Percentiles rank a stretch among this genome's conserved stretches.
Conservation (phyloP, 345 rosid genomes). For the Cardamine resedifolia region DNA sequence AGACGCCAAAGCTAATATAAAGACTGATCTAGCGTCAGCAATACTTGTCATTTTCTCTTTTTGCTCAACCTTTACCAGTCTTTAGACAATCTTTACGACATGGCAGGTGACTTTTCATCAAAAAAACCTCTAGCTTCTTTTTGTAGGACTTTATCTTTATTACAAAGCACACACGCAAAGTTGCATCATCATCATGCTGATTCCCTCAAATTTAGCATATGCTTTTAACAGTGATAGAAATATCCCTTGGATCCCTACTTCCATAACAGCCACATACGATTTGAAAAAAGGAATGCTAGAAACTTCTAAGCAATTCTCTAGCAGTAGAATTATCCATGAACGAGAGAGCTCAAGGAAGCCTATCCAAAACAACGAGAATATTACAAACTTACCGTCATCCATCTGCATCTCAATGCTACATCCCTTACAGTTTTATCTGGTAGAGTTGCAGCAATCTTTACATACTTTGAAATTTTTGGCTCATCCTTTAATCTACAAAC, state of each 20-base stretch:
- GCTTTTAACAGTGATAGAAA: constrained; percentile 28
- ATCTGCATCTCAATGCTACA: constrained; percentile 97
- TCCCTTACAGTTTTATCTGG: constrained; percentile 92
- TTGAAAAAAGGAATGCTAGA: constrained; percentile 19
- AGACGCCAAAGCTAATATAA: constrained; percentile 35
- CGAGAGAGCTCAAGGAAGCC: background rate
- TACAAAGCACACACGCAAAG: constrained; percentile 30
- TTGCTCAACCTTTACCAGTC: constrained; percentile 25
- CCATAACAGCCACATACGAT: constrained; percentile 29
- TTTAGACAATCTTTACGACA: constrained; percentile 37
- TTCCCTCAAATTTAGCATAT: constrained; percentile 25
- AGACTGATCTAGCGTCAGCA: constrained; percentile 34
- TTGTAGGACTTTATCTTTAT: constrained; percentile 35
- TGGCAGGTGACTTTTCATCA: constrained; percentile 36
- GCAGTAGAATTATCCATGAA: background rate
- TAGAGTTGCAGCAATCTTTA: constrained; percentile 78
- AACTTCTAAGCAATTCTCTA: constrained; percentile 16
- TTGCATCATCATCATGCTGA: constrained; percentile 30
- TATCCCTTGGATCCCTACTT: constrained; percentile 10
- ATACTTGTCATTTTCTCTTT: constrained; percentile 34
- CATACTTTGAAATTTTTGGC: constrained; percentile 75
- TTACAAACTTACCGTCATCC: constrained; percentile 44
- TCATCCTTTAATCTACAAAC: constrained; percentile 64
- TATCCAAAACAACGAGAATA: constrained; percentile 7
- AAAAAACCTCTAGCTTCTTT: constrained; percentile 29